Conservation (phyloP, 192 early-diverging fungal genomes). For the Backusella parvicylindrica region DNA sequence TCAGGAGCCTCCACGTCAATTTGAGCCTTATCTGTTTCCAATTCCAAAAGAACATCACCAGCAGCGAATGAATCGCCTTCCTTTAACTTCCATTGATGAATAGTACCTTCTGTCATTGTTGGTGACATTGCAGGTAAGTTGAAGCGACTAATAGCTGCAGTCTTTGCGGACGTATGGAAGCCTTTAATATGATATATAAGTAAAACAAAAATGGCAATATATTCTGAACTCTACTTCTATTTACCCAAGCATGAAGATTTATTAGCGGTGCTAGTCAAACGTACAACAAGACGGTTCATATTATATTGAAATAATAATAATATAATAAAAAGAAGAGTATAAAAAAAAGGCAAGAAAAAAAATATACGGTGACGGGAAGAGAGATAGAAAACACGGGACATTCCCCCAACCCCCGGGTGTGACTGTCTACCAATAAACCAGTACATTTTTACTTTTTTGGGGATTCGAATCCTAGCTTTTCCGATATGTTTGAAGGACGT, state of each 20-base stretch:
- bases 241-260: constrained; percentile 3
- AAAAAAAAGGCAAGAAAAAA: neutral
- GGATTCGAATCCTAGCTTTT: neutral
- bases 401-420: neutral
- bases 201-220: neutral
- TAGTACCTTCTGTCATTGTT: constrained; percentile 96
- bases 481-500: neutral
- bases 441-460: constrained; percentile 4
- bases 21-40: constrained; percentile 98
- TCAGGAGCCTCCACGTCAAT: constrained; percentile 99
- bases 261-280: neutral
- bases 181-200: constrained; percentile 23
- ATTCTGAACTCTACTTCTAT: neutral
- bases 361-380: neutral
- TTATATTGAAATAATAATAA: neutral
- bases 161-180: constrained; percentile 46
- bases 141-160: constrained; percentile 51
- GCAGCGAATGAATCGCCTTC: constrained; percentile 84
- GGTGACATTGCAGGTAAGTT: constrained; percentile 94
- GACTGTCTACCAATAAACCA: neutral
- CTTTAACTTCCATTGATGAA: constrained; percentile 91
- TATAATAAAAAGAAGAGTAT: neutral
- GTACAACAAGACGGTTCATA: neutral
- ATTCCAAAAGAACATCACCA: constrained; percentile 92
- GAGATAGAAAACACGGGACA: constrained; percentile 1